phyloP scores from a whole-genome alignment of 2,329 filamentous ascomycete species.

The Colletotrichum higginsianum region DNA sequence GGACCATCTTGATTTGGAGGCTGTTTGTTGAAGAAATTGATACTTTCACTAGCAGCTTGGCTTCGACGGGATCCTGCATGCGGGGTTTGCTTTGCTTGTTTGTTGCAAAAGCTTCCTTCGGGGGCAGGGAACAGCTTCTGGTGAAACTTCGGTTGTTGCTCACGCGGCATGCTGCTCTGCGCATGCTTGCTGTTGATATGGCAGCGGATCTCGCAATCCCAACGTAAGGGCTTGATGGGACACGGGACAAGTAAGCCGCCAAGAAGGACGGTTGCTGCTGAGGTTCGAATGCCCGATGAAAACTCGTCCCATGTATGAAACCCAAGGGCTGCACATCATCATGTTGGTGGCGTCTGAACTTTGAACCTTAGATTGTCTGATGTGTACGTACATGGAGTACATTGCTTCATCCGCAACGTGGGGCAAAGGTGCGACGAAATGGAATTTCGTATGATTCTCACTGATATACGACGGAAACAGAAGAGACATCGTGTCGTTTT shows the following conservation, averaged over 20 bases:
- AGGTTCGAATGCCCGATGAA: slow-evolving; percentile 30
- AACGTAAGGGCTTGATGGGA: not conserved
- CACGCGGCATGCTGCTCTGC: slow-evolving; percentile 26
- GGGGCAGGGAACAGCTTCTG: slow-evolving; percentile 29
- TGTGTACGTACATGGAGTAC: slow-evolving; percentile 3
- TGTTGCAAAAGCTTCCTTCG: slow-evolving; percentile 16
- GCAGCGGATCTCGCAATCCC: slow-evolving; percentile 4
- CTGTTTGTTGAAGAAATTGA: not conserved
- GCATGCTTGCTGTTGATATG: slow-evolving; percentile 7
- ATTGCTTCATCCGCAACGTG: not conserved
- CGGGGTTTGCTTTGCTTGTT: slow-evolving; percentile 11
- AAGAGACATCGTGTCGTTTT: not conserved
- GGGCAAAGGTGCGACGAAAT: not conserved
- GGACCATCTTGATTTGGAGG: not conserved
- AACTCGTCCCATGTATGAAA: slow-evolving; percentile 40
- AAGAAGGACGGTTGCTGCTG: slow-evolving; percentile 18
- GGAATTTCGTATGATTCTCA: not conserved
- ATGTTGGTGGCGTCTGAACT: slow-evolving; percentile 40
- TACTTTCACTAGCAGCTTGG: not conserved
- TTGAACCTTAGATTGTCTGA: slow-evolving; percentile 26
- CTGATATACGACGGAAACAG: not conserved
- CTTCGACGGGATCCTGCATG: slow-evolving; percentile 28
- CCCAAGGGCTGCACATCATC: slow-evolving; percentile 40
- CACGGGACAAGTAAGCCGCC: slow-evolving; percentile 8
- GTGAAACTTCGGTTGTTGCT: slow-evolving; percentile 24